Evolutionary conservation across 257 asterid genomes (phyloP).

Genomic region (Capsicum rhomboideum): DNA sequence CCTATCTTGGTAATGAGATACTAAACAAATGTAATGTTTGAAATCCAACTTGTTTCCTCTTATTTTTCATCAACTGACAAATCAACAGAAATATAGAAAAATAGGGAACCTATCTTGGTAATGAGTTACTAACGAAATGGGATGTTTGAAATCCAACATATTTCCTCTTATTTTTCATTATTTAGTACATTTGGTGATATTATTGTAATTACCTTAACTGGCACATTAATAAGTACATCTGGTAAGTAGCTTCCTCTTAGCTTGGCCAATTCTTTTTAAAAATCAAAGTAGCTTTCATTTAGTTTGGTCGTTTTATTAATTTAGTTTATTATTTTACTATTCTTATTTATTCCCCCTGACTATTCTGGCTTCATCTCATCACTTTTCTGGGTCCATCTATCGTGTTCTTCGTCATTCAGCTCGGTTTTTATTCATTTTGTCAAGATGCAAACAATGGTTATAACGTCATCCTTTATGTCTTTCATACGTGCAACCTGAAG

Average conservation of each 20-base stretch:
- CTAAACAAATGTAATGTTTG: neutral
- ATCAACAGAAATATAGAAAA: neutral
- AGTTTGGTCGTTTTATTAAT: neutral
- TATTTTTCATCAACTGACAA: neutral
- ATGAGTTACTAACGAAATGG: neutral
- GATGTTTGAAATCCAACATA: neutral
- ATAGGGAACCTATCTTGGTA: neutral
- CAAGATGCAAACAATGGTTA: neutral
- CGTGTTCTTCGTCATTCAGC: neutral
- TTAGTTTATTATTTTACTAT: neutral
- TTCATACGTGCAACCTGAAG: neutral
- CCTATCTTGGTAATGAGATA: neutral
- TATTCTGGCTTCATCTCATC: neutral
- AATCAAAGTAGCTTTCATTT: neutral
- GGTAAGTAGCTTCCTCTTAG: neutral
- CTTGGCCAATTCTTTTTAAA: neutral
- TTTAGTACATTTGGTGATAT: neutral
- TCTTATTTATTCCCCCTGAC: neutral
- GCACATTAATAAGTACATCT: no score
- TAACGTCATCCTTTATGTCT: neutral
- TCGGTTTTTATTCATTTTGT: neutral
- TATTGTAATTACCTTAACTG: neutral
- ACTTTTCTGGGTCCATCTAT: neutral
- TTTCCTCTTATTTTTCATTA: neutral
- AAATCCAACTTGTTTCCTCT: neutral